Evolutionary conservation across 495 filamentous ascomycete species (phyloP).

Genomic region (Mycothermus thermophilus): DNA sequence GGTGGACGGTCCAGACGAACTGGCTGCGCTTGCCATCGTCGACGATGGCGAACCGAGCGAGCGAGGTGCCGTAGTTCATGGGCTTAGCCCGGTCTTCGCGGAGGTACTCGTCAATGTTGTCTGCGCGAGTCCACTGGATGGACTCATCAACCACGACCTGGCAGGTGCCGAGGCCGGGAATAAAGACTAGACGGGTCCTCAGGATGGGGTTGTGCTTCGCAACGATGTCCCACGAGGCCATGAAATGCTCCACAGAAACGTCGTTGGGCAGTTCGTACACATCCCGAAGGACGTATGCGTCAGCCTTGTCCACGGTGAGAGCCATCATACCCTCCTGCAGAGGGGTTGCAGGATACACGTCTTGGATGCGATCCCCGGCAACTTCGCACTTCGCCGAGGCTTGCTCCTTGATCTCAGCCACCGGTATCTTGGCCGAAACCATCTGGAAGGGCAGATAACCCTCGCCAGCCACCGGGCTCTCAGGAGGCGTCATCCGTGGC

Average conservation of each 20-base stretch:
- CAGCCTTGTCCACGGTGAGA: constrained; percentile 27
- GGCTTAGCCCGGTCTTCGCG: constrained; percentile 1
- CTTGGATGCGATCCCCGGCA: constrained; percentile 18
- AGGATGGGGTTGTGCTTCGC: constrained; percentile 38
- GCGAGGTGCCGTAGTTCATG: constrained; percentile 8
- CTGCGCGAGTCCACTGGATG: constrained; percentile 6
- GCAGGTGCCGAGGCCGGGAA: constrained; percentile 6
- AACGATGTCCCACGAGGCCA: constrained; percentile 40
- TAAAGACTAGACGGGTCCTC: constrained; percentile 21
- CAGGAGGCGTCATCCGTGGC: not conserved
- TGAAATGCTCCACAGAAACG: constrained; percentile 36
- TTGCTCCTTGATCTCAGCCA: not conserved
- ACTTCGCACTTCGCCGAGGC: constrained; percentile 11
- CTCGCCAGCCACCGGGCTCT: not conserved
- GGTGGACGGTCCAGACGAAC: constrained; percentile 33
- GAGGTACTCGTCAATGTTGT: not conserved
- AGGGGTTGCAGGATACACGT: constrained; percentile 50
- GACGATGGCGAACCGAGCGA: constrained; percentile 7
- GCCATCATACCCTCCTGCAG: constrained; percentile 49
- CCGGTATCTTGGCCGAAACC: not conserved
- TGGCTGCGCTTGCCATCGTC: constrained; percentile 21
- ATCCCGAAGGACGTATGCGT: constrained; percentile 39
- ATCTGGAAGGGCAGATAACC: not conserved
- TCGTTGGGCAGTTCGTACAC: constrained; percentile 31
- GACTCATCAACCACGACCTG: constrained; percentile 11